Evolutionary conservation across 306 rosid species (phyloP), one percentile per base, ranked within the genome.

Genomic region (Biancaea sappan): DNA sequence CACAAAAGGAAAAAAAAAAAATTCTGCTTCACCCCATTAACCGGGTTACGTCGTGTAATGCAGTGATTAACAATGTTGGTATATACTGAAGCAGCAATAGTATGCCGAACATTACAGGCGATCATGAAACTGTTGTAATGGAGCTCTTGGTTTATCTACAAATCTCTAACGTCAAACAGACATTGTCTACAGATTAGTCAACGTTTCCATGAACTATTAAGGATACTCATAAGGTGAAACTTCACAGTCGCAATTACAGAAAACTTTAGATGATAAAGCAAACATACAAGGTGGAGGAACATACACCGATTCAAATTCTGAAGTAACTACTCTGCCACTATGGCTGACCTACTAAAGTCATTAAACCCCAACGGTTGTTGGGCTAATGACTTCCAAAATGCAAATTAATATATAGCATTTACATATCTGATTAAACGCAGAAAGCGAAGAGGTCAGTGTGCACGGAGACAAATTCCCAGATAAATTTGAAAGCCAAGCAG

Each of bases 401-500:
- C 11, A 29, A 19, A 43, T 25, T 21, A 72, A 25, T n/a, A 64
- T 54, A n/a, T 22, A 9, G 28, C 54, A 25, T 51, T n/a, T 38
- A 74, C 64, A 63, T 37, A 1, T 8, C 22, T 14, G 26, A 57
- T 28, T 53, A 70, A 70, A 52, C 46, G 16, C 19, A 6, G 10
- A 48, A 41, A 38, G 14, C 16, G 47, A 13, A 66, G 13, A 24
- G 46, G 65, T 62, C 48, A 38, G 67, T 10, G 66, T 69, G 71
- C 38, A 38, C 11, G 4, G 35, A 1, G 47, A 4, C 47, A 2
- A n/a, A n/a, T n/a, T n/a, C n/a, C n/a, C n/a, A n/a, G n/a, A n/a
- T n/a, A n/a, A n/a, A n/a, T n/a, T n/a, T n/a, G n/a, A n/a, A n/a
- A n/a, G n/a, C n/a, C n/a, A n/a, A n/a, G n/a, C n/a, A n/a, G n/a